Conservation (phyloP, 148 eudicot genomes). For the Chenopodium suecicum region DNA sequence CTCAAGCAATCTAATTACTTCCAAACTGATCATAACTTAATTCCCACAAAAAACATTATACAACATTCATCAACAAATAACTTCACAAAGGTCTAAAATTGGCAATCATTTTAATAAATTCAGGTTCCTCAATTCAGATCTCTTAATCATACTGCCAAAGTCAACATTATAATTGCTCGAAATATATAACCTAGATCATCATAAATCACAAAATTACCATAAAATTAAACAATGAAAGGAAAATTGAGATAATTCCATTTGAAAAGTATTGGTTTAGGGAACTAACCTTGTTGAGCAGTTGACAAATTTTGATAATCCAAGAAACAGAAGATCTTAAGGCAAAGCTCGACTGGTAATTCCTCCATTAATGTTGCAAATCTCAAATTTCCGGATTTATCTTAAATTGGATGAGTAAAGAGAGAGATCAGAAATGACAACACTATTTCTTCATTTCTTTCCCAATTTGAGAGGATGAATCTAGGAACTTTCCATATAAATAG, state of each 20-base stretch:
- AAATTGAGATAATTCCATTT: neutral
- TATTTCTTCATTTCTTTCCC: conserved; percentile 9
- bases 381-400: neutral
- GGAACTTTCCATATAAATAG: neutral
- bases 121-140: neutral
- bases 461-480: neutral
- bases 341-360: conserved; percentile 60
- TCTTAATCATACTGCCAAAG: neutral
- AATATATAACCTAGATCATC: neutral
- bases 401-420: neutral
- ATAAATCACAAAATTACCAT: neutral
- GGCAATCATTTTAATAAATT: conserved; percentile 1
- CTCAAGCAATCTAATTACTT: neutral
- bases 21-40: neutral
- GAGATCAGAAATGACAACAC: conserved; percentile 46
- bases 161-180: neutral
- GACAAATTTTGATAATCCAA: conserved; percentile 80
- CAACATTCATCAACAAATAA: neutral
- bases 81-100: neutral
- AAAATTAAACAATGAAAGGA: neutral
- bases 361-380: conserved; percentile 42
- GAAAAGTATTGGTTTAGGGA: too few species aligned
- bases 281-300: conserved; percentile 62
- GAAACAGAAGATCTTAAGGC: conserved; percentile 55
- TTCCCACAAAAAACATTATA: neutral